Conservation (phyloP, 306 rosid genomes). For the Dicorynia guianensis region DNA sequence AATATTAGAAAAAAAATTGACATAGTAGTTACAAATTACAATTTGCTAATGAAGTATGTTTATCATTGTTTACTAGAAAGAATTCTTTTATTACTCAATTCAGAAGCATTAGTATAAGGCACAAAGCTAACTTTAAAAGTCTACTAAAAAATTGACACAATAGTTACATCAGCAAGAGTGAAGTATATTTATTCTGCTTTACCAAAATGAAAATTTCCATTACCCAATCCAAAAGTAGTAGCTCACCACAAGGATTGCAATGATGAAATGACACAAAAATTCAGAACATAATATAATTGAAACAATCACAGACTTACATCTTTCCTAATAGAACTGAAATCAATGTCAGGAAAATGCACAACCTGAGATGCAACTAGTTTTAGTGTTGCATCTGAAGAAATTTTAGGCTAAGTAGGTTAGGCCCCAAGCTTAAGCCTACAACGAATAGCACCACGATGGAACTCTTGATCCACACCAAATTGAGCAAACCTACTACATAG, state of each 20-base stretch:
- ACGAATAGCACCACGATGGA: constrained; percentile 87
- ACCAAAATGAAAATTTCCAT: too few relatives aligned
- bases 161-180: background rate
- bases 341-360: constrained; percentile 70
- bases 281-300: background rate
- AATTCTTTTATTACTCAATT: background rate
- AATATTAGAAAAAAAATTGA: background rate
- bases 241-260: constrained; percentile 15
- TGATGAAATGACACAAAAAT: constrained; percentile 24
- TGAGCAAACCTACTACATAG: constrained; percentile 90
- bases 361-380: constrained; percentile 88
- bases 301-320: constrained; percentile 32
- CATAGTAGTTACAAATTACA: background rate
- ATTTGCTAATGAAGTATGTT: background rate
- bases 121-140: too few relatives aligned
- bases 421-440: constrained; percentile 90
- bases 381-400: constrained; percentile 86
- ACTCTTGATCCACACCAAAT: constrained; percentile 99
- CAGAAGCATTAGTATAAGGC: background rate
- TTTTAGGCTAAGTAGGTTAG: constrained; percentile 80
- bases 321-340: constrained; percentile 47
- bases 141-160: background rate
- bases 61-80: too few relatives aligned
- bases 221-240: constrained; percentile 37
- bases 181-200: background rate